Evolutionary conservation across 257 asterid genomes (phyloP), one percentile per base, ranked within the genome.

Genomic region (Ocimum tenuiflorum): DNA sequence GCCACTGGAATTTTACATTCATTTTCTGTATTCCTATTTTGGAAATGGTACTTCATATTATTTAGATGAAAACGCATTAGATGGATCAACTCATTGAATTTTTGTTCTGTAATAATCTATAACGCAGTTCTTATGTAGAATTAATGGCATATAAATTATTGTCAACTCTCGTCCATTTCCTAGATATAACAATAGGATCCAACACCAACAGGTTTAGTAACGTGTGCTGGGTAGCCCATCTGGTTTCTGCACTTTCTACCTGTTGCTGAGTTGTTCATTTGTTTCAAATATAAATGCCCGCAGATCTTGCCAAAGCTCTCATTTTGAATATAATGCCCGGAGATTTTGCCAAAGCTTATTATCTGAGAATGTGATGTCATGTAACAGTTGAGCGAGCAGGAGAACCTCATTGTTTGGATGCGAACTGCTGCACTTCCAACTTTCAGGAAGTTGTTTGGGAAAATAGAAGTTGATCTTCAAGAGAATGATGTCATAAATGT

Each of bases 381-480:
- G 72, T 19, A 57, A 74, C 91, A 89, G 96, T 63, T 89, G 84
- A 76, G 71, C 35, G 68, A 87, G 70, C 96, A 89, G 74, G 95
- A 89, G 80, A 79, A 87, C 82, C 94, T 86, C 31, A 89, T 89
- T 48, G 96, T 89, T 39, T 89, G 96, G 96, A 89, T 89, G 94
- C 88, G 96, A 66, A 89, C 95, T 58, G 96, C 95, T 15, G 94
- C 96, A 19, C 95, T 89, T 60, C 96, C 96, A 49, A 89, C 92
- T n/a, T 89, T 89, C 64, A 83, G 95, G 70, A 89, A 86, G 76
- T 69, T 89, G 77, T 87, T 87, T 59, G 96, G 96, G 64, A 85
- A 70, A 72, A 87, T 89, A 65, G 91, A 87, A 77, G 78, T 67
- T 35, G 88, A 89, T 69, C 95, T 89, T 76, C 71, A 68, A 47